A percentile compares a stretch with the other conserved stretches of the same genome.
phyloP scores from a whole-genome alignment of 495 filamentous ascomycete species.

The Glarea lozoyensis region DNA sequence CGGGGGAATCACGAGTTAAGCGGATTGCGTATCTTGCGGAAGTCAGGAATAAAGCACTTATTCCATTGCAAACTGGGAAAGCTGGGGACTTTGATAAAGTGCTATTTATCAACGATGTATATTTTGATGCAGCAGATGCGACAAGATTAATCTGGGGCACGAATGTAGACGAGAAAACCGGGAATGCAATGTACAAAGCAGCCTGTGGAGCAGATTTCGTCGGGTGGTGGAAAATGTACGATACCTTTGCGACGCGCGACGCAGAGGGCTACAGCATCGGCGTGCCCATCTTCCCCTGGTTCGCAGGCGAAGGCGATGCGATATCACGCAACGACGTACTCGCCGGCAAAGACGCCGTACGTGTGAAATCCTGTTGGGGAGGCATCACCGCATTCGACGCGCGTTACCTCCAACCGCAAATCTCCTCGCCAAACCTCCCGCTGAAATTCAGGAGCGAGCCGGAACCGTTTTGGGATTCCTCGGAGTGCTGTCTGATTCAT shows the following conservation, averaged over 20 bases:
- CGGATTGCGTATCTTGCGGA: constrained; percentile 72
- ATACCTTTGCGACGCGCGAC: constrained; percentile 73
- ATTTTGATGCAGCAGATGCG: constrained; percentile 62
- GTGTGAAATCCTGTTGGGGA: constrained; percentile 72
- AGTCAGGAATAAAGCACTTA: constrained; percentile 64
- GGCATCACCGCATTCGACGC: constrained; percentile 77
- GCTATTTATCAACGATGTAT: constrained; percentile 68
- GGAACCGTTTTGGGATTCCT: constrained; percentile 65
- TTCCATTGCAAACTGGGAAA: constrained; percentile 44
- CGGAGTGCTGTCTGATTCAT: constrained; percentile 72
- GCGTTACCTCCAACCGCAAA: constrained; percentile 40
- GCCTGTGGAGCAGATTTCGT: constrained; percentile 74
- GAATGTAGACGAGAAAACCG: constrained; percentile 46
- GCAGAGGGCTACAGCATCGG: constrained; percentile 61
- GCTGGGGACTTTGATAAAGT: constrained; percentile 53
- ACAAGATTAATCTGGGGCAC: constrained; percentile 70
- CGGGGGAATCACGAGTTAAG: constrained; percentile 50
- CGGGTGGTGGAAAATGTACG: constrained; percentile 71
- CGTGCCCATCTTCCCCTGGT: constrained; percentile 69
- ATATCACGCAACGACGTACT: constrained; percentile 53
- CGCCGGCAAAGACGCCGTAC: constrained; percentile 54
- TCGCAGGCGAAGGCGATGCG: constrained; percentile 46
- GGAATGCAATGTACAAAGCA: constrained; percentile 59
- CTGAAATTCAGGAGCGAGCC: constrained; percentile 49
- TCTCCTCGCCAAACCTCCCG: constrained; percentile 22